Evolutionary conservation across 1,139 yeast species (phyloP).

Genomic region (Saccharomyces pastorianus): DNA sequence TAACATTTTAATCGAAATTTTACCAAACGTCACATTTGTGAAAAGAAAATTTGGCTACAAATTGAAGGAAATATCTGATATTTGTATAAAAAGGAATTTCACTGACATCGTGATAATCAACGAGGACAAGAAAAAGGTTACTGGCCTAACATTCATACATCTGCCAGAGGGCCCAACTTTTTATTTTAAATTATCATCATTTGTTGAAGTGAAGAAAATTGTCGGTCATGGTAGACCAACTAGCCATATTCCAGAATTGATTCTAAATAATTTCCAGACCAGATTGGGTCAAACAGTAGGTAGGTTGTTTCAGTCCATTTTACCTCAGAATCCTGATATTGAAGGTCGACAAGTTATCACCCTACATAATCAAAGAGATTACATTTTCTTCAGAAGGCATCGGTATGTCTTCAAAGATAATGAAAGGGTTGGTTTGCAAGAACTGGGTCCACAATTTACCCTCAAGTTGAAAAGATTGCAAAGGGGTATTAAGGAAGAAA

Average conservation of each 20-base stretch:
- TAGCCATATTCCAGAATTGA: slow-evolving; percentile 82
- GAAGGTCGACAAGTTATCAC: slow-evolving; percentile 95
- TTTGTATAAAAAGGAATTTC: slow-evolving; percentile 72
- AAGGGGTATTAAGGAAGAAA: slow-evolving; percentile 82
- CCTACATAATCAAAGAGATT: slow-evolving; percentile 91
- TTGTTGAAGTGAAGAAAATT: slow-evolving; percentile 66
- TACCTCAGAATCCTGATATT: slow-evolving; percentile 88
- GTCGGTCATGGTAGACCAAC: slow-evolving; percentile 88
- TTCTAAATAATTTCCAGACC: slow-evolving; percentile 85
- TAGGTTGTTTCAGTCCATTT: slow-evolving; percentile 78
- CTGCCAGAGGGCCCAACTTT: slow-evolving; percentile 93
- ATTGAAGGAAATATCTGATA: slow-evolving; percentile 78
- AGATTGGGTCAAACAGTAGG: slow-evolving; percentile 91
- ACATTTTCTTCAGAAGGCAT: slow-evolving; percentile 88
- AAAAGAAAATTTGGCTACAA: slow-evolving; percentile 78
- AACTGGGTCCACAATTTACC: slow-evolving; percentile 94
- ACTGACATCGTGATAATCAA: slow-evolving; percentile 83
- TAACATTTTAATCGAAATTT: slow-evolving; percentile 70
- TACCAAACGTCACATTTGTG: slow-evolving; percentile 80
- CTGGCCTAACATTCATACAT: slow-evolving; percentile 86
- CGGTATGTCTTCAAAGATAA: slow-evolving; percentile 84
- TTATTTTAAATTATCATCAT: slow-evolving; percentile 78
- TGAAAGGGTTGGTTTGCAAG: slow-evolving; percentile 89
- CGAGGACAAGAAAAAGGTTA: slow-evolving; percentile 87
- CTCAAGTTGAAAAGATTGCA: slow-evolving; percentile 79